A percentile compares a stretch with the other conserved stretches of the same genome.
phyloP scores from a whole-genome alignment of 345 rosid genomes.

The Lepidium didymum region DNA sequence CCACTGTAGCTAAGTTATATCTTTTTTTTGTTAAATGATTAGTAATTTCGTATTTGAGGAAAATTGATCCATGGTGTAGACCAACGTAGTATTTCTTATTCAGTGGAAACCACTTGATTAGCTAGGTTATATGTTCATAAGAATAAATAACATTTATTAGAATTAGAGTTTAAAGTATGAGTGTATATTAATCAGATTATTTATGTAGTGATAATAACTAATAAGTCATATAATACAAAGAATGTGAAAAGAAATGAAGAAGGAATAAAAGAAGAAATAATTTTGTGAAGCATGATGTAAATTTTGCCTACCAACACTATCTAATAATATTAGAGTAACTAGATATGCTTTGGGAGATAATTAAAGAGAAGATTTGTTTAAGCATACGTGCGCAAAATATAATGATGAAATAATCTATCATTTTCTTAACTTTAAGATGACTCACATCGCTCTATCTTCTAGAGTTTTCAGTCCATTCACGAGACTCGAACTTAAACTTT shows the following conservation, averaged over 20 bases:
- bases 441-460: conserved; percentile 12
- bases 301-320: conserved; percentile 28
- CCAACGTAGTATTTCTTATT: too few species aligned
- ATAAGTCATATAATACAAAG: too few species aligned
- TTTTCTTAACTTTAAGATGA: conserved; percentile 11
- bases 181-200: too few species aligned
- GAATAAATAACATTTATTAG: too few species aligned
- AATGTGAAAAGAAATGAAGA: not conserved
- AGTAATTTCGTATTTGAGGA: too few species aligned
- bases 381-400: conserved; percentile 15
- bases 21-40: too few species aligned
- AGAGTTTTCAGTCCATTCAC: conserved; percentile 3
- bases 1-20: too few species aligned
- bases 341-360: not conserved
- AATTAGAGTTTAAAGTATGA: too few species aligned
- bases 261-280: not conserved
- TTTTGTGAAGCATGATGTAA: conserved; percentile 14
- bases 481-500: not conserved
- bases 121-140: too few species aligned
- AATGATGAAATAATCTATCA: conserved; percentile 17
- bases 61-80: too few species aligned
- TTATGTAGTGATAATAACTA: too few species aligned
- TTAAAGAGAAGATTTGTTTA: not conserved
- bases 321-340: not conserved
- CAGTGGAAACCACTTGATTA: too few species aligned